phyloP scores from a whole-genome alignment of 2,329 filamentous ascomycete genomes.

The Penicillium sp. region DNA sequence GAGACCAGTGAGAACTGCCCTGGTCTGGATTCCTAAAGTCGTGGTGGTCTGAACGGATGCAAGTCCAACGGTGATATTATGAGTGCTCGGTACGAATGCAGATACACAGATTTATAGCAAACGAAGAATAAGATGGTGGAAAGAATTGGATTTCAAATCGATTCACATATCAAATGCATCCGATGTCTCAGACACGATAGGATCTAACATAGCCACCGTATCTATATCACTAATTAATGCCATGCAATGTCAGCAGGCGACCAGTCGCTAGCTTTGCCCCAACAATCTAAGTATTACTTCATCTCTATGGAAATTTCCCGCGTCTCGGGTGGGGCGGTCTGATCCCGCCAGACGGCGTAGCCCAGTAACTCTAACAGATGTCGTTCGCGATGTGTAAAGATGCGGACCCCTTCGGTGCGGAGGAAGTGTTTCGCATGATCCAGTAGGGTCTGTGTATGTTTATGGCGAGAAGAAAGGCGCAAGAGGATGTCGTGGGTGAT shows the following conservation, averaged over 20 bases:
- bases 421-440: constrained; percentile 17
- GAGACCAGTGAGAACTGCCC: constrained; percentile 54
- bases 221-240: background rate
- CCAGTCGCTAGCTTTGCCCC: background rate
- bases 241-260: constrained; percentile 2
- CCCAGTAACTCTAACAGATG: constrained; percentile 23
- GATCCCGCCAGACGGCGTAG: constrained; percentile 22
- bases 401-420: constrained; percentile 8
- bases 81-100: too few species aligned
- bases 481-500: constrained; percentile 16
- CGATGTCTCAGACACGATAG: background rate
- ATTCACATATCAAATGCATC: background rate
- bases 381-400: constrained; percentile 24
- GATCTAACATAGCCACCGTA: background rate
- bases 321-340: background rate
- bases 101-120: too few species aligned
- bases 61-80: too few species aligned
- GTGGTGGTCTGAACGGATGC: background rate
- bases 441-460: background rate
- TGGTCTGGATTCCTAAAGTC: constrained; percentile 46
- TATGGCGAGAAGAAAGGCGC: background rate
- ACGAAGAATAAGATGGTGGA: background rate
- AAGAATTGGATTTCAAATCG: background rate
- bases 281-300: background rate
- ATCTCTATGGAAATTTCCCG: background rate